These are phyloP conservation scores for Peronosclerospora sorghi DNA, from an alignment of 352 stramenopile genomes.

Conservation along the genomic window DNA sequence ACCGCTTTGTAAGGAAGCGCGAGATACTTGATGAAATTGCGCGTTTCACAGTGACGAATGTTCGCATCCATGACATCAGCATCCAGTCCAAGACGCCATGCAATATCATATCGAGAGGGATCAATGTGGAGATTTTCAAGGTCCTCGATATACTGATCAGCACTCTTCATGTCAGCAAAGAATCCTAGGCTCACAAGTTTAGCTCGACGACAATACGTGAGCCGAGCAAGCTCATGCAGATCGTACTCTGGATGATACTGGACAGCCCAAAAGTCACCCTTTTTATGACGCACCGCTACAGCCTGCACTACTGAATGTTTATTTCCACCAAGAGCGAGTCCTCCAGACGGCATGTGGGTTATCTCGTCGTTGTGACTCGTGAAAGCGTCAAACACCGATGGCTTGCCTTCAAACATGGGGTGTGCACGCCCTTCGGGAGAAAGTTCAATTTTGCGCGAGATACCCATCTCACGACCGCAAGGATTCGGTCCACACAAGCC, in stretches of 20 bases:
- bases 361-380: conserved; percentile 79
- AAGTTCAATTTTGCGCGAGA: conserved; percentile 68
- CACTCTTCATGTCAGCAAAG: conserved; percentile 58
- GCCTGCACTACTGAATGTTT: conserved; percentile 63
- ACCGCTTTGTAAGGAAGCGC: conserved; percentile 59
- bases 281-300: conserved; percentile 60
- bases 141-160: conserved; percentile 61
- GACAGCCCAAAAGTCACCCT: conserved; percentile 77
- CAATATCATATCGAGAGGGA: conserved; percentile 62
- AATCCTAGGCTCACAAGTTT: conserved; percentile 63
- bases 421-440: conserved; percentile 62
- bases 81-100: conserved; percentile 65
- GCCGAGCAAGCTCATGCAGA: conserved; percentile 60
- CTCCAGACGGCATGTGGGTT: conserved; percentile 53
- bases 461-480: conserved; percentile 58
- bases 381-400: conserved; percentile 71
- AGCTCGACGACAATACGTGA: conserved; percentile 58
- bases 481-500: conserved; percentile 57
- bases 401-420: conserved; percentile 75
- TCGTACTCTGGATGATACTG: conserved; percentile 83
- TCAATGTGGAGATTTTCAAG: conserved; percentile 65
- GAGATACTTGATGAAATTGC: conserved; percentile 83
- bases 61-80: conserved; percentile 75
- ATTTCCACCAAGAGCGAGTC: conserved; percentile 49
- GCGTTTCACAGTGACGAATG: conserved; percentile 61